phyloP scores from a whole-genome alignment of 139 green algal genomes.

The Picochlorum sp. region DNA sequence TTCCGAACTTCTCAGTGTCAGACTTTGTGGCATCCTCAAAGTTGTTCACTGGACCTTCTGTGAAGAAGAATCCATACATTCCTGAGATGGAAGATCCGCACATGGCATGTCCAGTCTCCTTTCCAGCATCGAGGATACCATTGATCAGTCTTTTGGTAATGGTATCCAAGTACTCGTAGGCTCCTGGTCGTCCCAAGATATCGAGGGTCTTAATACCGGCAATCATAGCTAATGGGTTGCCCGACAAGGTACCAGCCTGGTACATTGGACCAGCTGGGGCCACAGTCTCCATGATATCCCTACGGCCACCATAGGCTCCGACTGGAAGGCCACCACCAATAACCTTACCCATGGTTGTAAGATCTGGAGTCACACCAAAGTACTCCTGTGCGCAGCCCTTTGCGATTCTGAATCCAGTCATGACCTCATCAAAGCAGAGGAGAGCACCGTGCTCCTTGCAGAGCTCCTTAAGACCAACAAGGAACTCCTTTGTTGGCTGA shows the following conservation, averaged over 20 bases:
- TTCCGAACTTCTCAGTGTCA: constrained; percentile 92
- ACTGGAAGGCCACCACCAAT: constrained; percentile 97
- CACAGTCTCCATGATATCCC: constrained; percentile 98
- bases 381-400: constrained; percentile 79
- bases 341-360: constrained; percentile 99
- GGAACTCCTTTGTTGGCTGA: constrained; percentile 77
- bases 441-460: constrained; percentile 74
- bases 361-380: constrained; percentile 93
- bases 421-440: constrained; percentile 98
- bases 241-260: constrained; percentile 90
- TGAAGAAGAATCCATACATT: constrained; percentile 99
- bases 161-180: constrained; percentile 91
- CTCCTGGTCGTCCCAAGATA: constrained; percentile 77
- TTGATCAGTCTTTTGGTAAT: constrained; percentile 78
- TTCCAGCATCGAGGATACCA: constrained; percentile 76
- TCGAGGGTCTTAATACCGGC: constrained; percentile 98
- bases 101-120: constrained; percentile 78
- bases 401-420: constrained; percentile 88
- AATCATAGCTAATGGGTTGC: constrained; percentile 97
- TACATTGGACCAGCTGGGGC: constrained; percentile 96
- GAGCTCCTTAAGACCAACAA: constrained; percentile 84
- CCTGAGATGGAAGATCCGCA: constrained; percentile 82
- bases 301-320: constrained; percentile 87
- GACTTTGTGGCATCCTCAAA: constrained; percentile 79
- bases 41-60: constrained; percentile 70